Percentiles rank a stretch among this genome's conserved stretches.
Conservation (phyloP, 495 filamentous ascomycete species). For the Gamarada debralockiae region DNA sequence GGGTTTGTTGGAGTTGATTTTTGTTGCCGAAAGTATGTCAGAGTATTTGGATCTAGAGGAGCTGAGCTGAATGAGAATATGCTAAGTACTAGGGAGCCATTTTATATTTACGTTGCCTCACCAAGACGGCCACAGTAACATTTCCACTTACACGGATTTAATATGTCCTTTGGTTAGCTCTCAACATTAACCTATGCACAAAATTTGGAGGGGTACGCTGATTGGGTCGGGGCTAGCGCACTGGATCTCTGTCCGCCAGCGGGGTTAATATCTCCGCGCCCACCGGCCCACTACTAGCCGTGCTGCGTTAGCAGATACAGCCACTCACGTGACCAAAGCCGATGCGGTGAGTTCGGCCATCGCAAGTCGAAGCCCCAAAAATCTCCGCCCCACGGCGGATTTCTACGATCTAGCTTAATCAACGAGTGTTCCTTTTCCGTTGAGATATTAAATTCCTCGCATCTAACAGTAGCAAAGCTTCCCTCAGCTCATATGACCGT, state of each 20-base stretch:
- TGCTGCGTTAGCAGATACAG: background rate
- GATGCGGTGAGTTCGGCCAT: too few species aligned
- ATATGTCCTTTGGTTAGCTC: background rate
- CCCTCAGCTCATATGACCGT: background rate
- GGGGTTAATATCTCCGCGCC: background rate
- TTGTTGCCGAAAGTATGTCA: background rate
- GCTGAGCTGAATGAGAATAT: background rate
- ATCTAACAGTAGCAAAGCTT: background rate
- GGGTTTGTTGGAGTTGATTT: too few species aligned
- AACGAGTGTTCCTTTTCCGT: too few species aligned
- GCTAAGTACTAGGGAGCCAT: background rate
- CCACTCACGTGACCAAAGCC: too few species aligned
- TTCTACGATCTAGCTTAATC: too few species aligned
- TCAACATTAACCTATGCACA: background rate
- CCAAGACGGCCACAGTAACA: background rate
- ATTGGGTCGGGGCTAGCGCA: background rate
- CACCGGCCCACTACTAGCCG: too few species aligned
- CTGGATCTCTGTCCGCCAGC: background rate
- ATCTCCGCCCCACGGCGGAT: too few species aligned
- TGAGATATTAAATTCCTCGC: too few species aligned
- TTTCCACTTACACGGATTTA: background rate
- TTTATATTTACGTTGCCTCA: background rate
- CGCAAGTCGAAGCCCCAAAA: too few species aligned
- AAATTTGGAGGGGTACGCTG: background rate
- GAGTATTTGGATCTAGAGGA: background rate